Evolutionary conservation across 306 rosid genomes (phyloP).

Genomic region (Luffa aegyptiaca): DNA sequence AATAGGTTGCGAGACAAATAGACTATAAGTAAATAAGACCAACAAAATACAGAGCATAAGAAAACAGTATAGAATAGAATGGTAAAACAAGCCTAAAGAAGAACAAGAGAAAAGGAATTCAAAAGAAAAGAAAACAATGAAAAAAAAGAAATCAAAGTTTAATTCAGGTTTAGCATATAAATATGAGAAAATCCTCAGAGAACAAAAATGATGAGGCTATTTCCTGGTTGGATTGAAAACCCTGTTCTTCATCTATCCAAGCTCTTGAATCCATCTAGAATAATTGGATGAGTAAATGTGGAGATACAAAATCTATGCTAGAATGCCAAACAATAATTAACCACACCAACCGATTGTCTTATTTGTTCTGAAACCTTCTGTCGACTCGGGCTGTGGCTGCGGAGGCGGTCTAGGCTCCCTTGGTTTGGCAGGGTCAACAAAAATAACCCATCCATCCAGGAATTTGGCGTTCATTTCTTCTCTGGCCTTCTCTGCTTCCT

Average conservation of each 20-base stretch:
- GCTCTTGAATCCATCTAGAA: background rate
- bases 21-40: no score
- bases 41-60: no score
- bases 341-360: conserved; percentile 60
- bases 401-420: conserved; percentile 58
- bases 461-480: conserved; percentile 77
- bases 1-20: no score
- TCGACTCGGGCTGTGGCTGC: conserved; percentile 21
- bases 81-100: background rate
- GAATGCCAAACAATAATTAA: conserved; percentile 15
- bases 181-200: background rate
- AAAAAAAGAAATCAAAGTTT: background rate
- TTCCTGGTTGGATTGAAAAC: background rate
- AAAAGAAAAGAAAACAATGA: background rate
- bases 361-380: no score
- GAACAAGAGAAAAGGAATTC: background rate
- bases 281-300: background rate
- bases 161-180: background rate
- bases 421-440: conserved; percentile 87
- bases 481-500: conserved; percentile 80
- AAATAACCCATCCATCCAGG: conserved; percentile 93
- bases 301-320: background rate
- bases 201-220: background rate
- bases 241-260: background rate
- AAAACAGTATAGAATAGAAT: no score